These are phyloP conservation scores for Dryas integrifolia DNA, from an alignment of 331 rosid species.

Conservation along the genomic window DNA sequence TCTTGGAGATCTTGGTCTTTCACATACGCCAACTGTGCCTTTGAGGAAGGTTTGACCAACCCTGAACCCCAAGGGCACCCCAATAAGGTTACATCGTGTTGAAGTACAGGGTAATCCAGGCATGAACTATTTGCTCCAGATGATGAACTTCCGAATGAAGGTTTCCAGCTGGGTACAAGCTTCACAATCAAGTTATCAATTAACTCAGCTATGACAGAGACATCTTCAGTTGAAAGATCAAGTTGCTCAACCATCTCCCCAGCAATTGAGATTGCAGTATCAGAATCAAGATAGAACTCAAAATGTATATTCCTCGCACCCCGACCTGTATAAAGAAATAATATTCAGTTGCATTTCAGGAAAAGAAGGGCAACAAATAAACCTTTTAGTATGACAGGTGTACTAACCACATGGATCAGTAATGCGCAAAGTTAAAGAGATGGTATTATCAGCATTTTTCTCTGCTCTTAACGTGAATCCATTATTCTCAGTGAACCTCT, in stretches of 20 bases:
- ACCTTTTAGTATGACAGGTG: neutral
- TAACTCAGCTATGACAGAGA: conserved; percentile 58
- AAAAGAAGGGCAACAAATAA: neutral
- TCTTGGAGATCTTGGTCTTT: conserved; percentile 48
- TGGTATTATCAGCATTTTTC: conserved; percentile 44
- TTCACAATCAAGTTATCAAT: conserved; percentile 52
- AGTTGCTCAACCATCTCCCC: conserved; percentile 91
- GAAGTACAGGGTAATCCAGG: conserved; percentile 27
- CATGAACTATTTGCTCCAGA: conserved; percentile 34
- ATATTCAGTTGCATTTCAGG: conserved; percentile 11
- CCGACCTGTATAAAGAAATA: conserved; percentile 46
- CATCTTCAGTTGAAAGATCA: conserved; percentile 55
- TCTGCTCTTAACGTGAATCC: conserved; percentile 64
- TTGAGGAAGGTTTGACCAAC: conserved; percentile 23
- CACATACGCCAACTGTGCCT: conserved; percentile 22
- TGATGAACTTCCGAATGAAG: conserved; percentile 33
- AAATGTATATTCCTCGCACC: conserved; percentile 68
- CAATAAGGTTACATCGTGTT: conserved; percentile 22
- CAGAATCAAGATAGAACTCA: conserved; percentile 63
- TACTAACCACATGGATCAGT: conserved; percentile 59
- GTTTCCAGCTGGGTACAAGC: conserved; percentile 59
- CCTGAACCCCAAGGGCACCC: conserved; percentile 35
- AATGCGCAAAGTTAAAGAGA: conserved; percentile 55
- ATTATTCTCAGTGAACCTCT: conserved; percentile 40
- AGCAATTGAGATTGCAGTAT: conserved; percentile 72